Evolutionary conservation across 495 filamentous ascomycete species (phyloP).

Genomic region (Talaromyces thailandensis): DNA sequence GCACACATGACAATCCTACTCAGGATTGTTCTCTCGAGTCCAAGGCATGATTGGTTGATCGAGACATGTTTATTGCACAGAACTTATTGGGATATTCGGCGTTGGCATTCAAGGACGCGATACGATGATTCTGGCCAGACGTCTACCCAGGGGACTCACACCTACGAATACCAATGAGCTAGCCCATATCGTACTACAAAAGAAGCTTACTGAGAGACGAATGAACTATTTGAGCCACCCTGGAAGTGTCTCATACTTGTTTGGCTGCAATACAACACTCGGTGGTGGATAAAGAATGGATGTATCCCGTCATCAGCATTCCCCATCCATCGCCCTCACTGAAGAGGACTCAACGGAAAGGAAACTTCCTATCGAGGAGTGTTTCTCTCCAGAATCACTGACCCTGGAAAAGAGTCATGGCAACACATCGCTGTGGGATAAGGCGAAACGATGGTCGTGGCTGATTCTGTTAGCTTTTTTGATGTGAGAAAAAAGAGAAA

Average conservation of each 20-base stretch:
- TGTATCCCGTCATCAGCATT: conserved; percentile 65
- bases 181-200: background rate
- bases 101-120: background rate
- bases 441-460: conserved; percentile 55
- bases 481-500: conserved; percentile 35
- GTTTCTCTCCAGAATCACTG: conserved; percentile 50
- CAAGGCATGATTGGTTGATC: background rate
- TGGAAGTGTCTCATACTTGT: background rate
- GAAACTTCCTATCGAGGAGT: conserved; percentile 60
- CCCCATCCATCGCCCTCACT: conserved; percentile 55
- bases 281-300: conserved; percentile 7
- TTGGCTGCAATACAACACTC: background rate
- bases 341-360: conserved; percentile 53
- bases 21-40: background rate
- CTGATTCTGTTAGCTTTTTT: conserved; percentile 52
- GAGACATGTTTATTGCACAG: background rate
- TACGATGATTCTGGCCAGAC: background rate
- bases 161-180: background rate
- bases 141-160: background rate
- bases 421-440: conserved; percentile 51
- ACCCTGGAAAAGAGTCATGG: conserved; percentile 38
- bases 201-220: background rate
- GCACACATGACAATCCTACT: background rate
- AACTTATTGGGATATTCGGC: background rate
- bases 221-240: conserved; percentile 3